Conservation (phyloP, 1,284 basidiomycete species). For the Trichosporon asahii region DNA sequence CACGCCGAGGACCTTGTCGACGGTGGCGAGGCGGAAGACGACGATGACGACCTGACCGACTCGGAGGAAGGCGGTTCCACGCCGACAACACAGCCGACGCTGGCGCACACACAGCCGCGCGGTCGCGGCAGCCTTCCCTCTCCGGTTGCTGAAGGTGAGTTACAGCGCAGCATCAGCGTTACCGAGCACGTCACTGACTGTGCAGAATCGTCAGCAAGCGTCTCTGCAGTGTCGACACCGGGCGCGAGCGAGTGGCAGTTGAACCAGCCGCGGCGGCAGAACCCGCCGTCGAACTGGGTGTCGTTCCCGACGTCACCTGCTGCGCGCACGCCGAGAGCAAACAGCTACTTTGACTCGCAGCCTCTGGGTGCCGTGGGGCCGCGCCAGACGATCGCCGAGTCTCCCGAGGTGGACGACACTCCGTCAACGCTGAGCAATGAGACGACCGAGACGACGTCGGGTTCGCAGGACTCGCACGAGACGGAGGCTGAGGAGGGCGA, state of each 20-base stretch:
- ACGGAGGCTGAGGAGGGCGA: background rate
- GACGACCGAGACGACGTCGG: background rate
- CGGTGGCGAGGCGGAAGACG: slow-evolving; percentile 33
- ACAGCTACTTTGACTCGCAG: background rate
- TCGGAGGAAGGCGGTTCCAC: slow-evolving; percentile 14
- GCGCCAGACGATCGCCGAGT: background rate
- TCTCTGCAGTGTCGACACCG: background rate
- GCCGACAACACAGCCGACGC: background rate
- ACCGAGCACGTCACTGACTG: background rate
- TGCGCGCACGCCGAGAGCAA: background rate
- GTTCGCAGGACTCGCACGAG: background rate
- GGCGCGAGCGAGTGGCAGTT: slow-evolving; percentile 9
- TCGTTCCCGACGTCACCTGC: background rate
- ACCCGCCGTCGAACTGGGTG: background rate
- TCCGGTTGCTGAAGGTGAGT: slow-evolving; percentile 3
- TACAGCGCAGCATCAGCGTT: background rate
- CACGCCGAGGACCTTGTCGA: slow-evolving; percentile 27
- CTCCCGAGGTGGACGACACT: background rate
- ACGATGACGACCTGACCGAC: slow-evolving; percentile 19
- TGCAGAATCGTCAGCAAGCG: background rate
- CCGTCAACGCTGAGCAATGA: background rate
- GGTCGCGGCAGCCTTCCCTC: background rate
- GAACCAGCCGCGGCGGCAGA: background rate
- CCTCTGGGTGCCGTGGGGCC: background rate
- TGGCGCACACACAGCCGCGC: background rate